phyloP scores from a whole-genome alignment of 495 filamentous ascomycete genomes.

The Talaromyces borbonicus region DNA sequence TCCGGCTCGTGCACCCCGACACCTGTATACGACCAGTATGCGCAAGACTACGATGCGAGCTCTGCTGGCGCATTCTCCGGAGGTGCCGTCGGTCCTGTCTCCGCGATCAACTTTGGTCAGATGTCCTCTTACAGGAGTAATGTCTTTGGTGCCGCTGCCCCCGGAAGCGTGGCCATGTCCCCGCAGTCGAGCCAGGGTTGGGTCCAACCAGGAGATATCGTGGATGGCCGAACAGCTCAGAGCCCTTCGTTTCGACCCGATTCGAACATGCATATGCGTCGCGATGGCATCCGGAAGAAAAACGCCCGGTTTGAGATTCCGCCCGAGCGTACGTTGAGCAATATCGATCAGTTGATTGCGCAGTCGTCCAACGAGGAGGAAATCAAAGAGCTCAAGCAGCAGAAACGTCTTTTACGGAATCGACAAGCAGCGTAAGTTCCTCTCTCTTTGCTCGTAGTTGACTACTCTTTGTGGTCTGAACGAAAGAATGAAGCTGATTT shows the following conservation, averaged over 20 bases:
- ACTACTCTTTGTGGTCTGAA: constrained; percentile 10
- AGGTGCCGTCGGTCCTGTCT: constrained; percentile 41
- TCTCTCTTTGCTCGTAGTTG: constrained; percentile 7
- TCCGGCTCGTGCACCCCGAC: constrained; percentile 52
- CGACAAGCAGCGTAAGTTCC: constrained; percentile 84
- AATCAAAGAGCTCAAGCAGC: constrained; percentile 97
- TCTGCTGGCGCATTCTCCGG: constrained; percentile 45
- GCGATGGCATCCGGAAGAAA: constrained; percentile 98
- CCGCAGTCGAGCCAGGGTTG: constrained; percentile 55
- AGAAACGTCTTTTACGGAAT: constrained; percentile 91
- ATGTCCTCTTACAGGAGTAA: constrained; percentile 35
- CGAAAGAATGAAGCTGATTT: constrained; percentile 30
- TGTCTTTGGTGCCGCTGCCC: constrained; percentile 28
- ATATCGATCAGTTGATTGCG: constrained; percentile 89
- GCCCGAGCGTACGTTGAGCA: constrained; percentile 80
- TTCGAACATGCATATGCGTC: constrained; percentile 61
- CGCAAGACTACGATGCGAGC: constrained; percentile 45
- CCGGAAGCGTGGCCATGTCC: constrained; percentile 44
- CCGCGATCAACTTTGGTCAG: constrained; percentile 32
- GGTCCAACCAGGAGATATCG: constrained; percentile 48
- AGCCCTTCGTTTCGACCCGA: constrained; percentile 70
- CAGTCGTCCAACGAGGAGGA: constrained; percentile 84
- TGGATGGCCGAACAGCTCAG: constrained; percentile 58
- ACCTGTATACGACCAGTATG: constrained; percentile 53
- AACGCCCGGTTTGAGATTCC: constrained; percentile 98